Conservation (phyloP, 2,329 filamentous ascomycete species). For the Monilinia aucupariae region DNA sequence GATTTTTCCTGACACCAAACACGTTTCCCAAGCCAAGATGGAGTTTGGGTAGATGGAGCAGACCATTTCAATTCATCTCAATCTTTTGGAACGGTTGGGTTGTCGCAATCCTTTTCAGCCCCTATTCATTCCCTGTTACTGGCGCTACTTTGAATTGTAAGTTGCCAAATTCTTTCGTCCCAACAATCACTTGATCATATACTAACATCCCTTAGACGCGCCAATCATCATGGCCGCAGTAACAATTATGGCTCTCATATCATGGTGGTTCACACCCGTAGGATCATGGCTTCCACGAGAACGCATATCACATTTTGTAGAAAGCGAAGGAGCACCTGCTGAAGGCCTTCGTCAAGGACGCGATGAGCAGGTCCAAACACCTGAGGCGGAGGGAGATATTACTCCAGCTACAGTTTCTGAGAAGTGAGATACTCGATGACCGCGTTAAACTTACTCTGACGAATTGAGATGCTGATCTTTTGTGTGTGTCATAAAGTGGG, state of each 20-base stretch:
- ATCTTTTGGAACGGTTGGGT: conserved; percentile 22
- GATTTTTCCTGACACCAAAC: conserved; percentile 19
- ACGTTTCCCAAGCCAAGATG: conserved; percentile 18
- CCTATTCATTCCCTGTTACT: conserved; percentile 14
- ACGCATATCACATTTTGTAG: conserved; percentile 17
- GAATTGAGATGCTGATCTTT: conserved; percentile 9
- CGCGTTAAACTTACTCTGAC: neutral
- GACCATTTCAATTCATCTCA: conserved; percentile 15
- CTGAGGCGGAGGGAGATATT: neutral
- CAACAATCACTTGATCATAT: neutral
- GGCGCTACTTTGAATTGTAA: conserved; percentile 13
- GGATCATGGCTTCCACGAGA: conserved; percentile 14
- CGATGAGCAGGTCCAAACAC: neutral
- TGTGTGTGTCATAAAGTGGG: conserved; percentile 5
- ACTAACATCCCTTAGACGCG: conserved; percentile 12
- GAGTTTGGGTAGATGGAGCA: conserved; percentile 18
- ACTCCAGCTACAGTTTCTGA: conserved; percentile 7
- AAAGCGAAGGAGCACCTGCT: conserved; percentile 11
- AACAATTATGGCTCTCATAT: conserved; percentile 18
- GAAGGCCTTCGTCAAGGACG: conserved; percentile 6
- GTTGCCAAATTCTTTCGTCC: neutral
- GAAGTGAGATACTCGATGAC: conserved; percentile 13
- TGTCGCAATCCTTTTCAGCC: conserved; percentile 19
- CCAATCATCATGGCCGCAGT: conserved; percentile 21
- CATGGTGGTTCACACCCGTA: conserved; percentile 19